Base-by-base conservation (phyloP, 148 eudicot genomes). In the Limonium bicolor region DNA sequence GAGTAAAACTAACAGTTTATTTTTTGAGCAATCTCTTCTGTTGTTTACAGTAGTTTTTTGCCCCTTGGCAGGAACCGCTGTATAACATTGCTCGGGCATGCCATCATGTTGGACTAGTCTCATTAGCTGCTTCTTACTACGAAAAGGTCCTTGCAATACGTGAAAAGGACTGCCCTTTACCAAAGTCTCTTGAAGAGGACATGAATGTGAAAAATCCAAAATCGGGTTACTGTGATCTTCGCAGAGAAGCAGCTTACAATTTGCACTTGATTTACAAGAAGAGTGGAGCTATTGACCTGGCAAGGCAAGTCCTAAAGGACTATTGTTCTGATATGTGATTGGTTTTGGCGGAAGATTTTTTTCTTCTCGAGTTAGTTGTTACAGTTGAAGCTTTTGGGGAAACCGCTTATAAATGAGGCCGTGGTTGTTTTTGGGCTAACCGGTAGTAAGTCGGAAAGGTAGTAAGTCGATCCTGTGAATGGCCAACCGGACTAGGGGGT, bases 211-310 rank as follows among this genome's bases (percentile, higher is more conserved):
- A 49, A 25, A 48, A 45, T 42, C 68, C 12, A 13, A 70, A 58
- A 35, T 65, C 70, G 2, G 82, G 84, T 17, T 69, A 69, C 40
- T 82, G 96, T 54, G 80, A 82, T 58, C 90, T 87, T 20, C 76
- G 88, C 22, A 67, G 94, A 61, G 96, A 87, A 68, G 96, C 94
- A 6, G 94, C 96, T 21, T 76, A 66, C 54, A 87, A 87, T 58
- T 55, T 87, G 59, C 96, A 82, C 50, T 55, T 82, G 59, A 87
- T 87, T 26, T 87, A 82, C 58, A 78, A 76, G 58, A 76, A 55
- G 20, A 82, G 94, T 26, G 94, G 94, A 29, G 77, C 94, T 0
- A 9, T 61, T 55, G 87, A 79, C 69, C 90, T 87, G 49, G 94
- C 96, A 5, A 76, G 96, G 57, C 96, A 87, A 69, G 55, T 87